Evolutionary conservation across 2,329 filamentous ascomycete species (phyloP).

Genomic region (Colletotrichum euphorbiae): DNA sequence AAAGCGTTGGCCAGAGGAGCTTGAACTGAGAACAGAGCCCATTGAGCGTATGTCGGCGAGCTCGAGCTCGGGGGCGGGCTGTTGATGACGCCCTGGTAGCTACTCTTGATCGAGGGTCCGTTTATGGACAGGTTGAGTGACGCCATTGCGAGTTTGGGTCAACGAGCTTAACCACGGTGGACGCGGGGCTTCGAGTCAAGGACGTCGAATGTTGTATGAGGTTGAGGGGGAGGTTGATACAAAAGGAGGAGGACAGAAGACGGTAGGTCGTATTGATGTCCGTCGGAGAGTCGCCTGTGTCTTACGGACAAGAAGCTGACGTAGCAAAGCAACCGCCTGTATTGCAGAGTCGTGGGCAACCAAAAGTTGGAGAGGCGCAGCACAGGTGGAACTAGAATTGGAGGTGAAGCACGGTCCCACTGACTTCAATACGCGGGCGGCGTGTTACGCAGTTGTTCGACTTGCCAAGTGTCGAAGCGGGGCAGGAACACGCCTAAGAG

Average conservation of each 20-base stretch:
- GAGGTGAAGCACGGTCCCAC: conserved; percentile 40
- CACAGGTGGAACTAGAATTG: conserved; percentile 39
- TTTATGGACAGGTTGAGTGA: conserved; percentile 84
- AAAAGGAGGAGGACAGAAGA: conserved; percentile 19
- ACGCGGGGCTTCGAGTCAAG: conserved; percentile 14
- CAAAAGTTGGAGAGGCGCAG: conserved; percentile 38
- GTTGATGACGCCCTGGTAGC: conserved; percentile 72
- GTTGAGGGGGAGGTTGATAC: conserved; percentile 2
- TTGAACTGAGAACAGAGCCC: conserved; percentile 94
- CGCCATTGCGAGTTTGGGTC: conserved; percentile 69
- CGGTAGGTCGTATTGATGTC: conserved; percentile 27
- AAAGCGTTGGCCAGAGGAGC: conserved; percentile 94
- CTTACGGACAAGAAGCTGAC: conserved; percentile 40
- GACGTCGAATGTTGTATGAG: conserved; percentile 10
- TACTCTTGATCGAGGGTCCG: conserved; percentile 86
- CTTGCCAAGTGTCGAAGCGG: conserved; percentile 36
- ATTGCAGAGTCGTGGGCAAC: conserved; percentile 35
- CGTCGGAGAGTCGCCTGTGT: conserved; percentile 37
- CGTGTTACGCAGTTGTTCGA: conserved; percentile 34
- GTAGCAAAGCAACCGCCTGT: conserved; percentile 39
- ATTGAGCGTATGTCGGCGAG: conserved; percentile 88
- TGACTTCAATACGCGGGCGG: conserved; percentile 32
- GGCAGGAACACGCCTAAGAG: conserved; percentile 33
- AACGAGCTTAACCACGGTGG: conserved; percentile 41
- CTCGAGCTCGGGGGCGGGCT: conserved; percentile 62